Percentiles rank a stretch among this genome's conserved stretches.
phyloP scores from a whole-genome alignment of 495 filamentous ascomycete genomes.

The Aspergillus cristatus region DNA sequence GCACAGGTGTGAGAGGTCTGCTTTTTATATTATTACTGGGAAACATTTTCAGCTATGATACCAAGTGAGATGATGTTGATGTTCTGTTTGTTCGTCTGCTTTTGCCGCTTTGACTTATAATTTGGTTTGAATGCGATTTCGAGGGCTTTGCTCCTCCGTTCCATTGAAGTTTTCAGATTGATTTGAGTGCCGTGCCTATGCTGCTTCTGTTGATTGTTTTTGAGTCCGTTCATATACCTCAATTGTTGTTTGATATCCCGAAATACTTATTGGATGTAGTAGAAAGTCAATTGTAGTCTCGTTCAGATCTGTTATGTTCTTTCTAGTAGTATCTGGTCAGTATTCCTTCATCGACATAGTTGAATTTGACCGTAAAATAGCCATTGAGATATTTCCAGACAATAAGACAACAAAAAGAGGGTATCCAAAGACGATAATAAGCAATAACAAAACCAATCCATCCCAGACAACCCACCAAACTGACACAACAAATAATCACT shows the following conservation, averaged over 20 bases:
- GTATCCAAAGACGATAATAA: background rate
- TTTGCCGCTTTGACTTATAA: background rate
- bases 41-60: slow-evolving; percentile 16
- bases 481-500: background rate
- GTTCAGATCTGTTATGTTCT: background rate
- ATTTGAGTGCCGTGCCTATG: slow-evolving; percentile 1
- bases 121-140: too few relatives aligned
- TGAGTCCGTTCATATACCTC: slow-evolving; percentile 13
- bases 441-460: background rate
- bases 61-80: slow-evolving; percentile 18
- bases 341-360: background rate
- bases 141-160: too few relatives aligned
- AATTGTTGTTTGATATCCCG: slow-evolving; percentile 6
- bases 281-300: background rate
- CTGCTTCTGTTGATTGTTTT: slow-evolving; percentile 2
- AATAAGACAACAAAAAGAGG: background rate
- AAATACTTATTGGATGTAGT: background rate
- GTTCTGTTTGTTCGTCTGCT: slow-evolving; percentile 16
- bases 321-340: background rate
- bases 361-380: background rate
- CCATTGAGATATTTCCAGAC: background rate
- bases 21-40: background rate
- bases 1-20: background rate
- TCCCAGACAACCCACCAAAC: background rate
- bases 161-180: slow-evolving; percentile 5